Evolutionary conservation across 2,329 filamentous ascomycete genomes (phyloP), one percentile per base, ranked within the genome.

Genomic region (Furcasterigmium furcatum): DNA sequence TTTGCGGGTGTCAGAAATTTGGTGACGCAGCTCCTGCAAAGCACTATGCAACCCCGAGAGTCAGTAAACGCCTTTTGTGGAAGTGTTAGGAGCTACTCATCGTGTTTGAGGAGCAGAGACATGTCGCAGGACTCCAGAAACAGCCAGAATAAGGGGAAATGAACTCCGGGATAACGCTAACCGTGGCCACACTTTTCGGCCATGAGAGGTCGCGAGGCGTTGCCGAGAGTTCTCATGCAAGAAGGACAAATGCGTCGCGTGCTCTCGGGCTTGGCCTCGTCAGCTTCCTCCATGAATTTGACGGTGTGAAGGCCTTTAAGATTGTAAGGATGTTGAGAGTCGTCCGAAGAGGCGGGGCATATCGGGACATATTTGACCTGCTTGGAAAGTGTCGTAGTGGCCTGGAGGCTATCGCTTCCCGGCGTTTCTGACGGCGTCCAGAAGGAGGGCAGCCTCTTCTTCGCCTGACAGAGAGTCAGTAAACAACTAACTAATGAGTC

Each of bases 391-490:
- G 24, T 32, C 18, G 44, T 27, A 14, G 46, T 46, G 36, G 42
- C 34, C 21, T 49, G 46, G 25, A 49, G 61, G 44, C 64, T 57
- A 39, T 65, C 59, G 27, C 64, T 63, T 34, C 67, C 65, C 12
- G 90, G 90, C 1, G 88, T 95, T 46, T 92, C 79, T 0, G 87
- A 88, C 0, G 91, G 92, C 1, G 92, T 86, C 94, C 92, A 97
- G 68, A 97, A 97, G 1, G 90, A 95, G 0, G 90, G 88, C 0
- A 96, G 70, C 14, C 78, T 44, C 36, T 45, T 40, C 32, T 48
- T 52, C 9, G 45, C 36, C 49, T 52, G 30, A 20, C 7, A 35
- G 21, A 29, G 12, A 20, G 40, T 51, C 41, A 43, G 47, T 42
- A 44, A 41, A n/a, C n/a, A n/a, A n/a, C n/a, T n/a, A n/a, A n/a